Evolutionary conservation across 768 basidiomycete genomes (phyloP).

Genomic region (Tulasnella sp.): DNA sequence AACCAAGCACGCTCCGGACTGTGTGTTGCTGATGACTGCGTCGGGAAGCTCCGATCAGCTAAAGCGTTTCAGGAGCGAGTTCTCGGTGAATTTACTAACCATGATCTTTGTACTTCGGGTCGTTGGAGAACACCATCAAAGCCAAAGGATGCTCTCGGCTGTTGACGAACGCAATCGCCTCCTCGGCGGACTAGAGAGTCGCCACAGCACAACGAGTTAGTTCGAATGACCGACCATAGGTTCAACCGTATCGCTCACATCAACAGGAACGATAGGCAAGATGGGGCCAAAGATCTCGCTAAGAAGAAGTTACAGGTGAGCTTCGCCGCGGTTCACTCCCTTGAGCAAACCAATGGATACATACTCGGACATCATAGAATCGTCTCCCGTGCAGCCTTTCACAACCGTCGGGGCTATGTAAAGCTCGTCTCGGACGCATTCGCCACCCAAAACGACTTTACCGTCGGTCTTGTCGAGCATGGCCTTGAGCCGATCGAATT

Average conservation of each 20-base stretch:
- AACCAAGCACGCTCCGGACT: constrained; percentile 43
- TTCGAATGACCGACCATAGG: too few relatives aligned
- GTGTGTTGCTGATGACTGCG: constrained; percentile 43
- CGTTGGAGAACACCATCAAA: constrained; percentile 51
- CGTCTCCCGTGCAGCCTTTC: constrained; percentile 38
- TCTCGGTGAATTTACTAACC: constrained; percentile 11
- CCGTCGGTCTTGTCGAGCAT: constrained; percentile 47
- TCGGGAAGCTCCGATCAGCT: neutral
- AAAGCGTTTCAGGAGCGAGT: neutral
- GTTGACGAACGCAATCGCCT: constrained; percentile 22
- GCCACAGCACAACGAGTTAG: neutral
- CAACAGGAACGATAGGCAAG: constrained; percentile 25
- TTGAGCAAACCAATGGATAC: neutral
- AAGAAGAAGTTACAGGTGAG: neutral
- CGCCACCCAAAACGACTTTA: constrained; percentile 41
- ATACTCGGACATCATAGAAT: constrained; percentile 39
- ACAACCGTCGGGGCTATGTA: constrained; percentile 53
- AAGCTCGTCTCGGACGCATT: constrained; percentile 29
- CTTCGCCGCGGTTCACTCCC: neutral
- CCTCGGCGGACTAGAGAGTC: constrained; percentile 14
- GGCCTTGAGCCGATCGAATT: constrained; percentile 41
- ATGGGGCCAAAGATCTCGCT: constrained; percentile 31
- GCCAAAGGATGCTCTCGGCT: constrained; percentile 47
- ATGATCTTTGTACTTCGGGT: constrained; percentile 24
- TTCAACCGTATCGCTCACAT: neutral